Percentiles rank a stretch among this genome's conserved stretches.
Evolutionary conservation across 192 early-diverging fungal species (phyloP).

Genomic region (Coemansia erecta): DNA sequence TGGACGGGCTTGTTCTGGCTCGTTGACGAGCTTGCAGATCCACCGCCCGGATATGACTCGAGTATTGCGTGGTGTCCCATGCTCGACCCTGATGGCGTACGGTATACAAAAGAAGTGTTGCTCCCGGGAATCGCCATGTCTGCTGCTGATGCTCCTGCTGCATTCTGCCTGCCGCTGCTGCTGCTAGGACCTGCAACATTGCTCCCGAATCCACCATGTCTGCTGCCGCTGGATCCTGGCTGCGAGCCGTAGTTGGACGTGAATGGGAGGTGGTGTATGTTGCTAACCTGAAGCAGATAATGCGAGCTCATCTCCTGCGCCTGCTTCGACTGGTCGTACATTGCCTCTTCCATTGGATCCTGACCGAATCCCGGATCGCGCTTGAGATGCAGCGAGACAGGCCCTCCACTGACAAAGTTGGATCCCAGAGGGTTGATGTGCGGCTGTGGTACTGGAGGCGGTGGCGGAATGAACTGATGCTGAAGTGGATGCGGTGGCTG

Average conservation of each 20-base stretch:
- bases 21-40: conserved; percentile 8
- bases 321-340: conserved; percentile 47
- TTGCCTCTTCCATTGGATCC: conserved; percentile 26
- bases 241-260: conserved; percentile 3
- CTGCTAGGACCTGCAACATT: conserved; percentile 19
- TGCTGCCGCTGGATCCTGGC: conserved; percentile 17
- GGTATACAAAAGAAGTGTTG: conserved; percentile 7
- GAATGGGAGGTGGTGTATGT: conserved; percentile 25
- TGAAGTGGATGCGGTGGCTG: conserved; percentile 12
- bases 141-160: background rate
- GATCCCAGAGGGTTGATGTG: conserved; percentile 44
- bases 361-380: conserved; percentile 50
- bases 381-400: conserved; percentile 47
- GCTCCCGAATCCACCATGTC: background rate
- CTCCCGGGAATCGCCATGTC: conserved; percentile 14
- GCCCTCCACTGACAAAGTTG: conserved; percentile 26
- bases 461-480: conserved; percentile 14
- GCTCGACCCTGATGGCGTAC: conserved; percentile 39
- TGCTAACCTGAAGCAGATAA: conserved; percentile 43
- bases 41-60: background rate
- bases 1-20: background rate
- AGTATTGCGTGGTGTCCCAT: conserved; percentile 6
- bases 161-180: background rate
- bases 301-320: conserved; percentile 43
- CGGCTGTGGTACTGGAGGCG: conserved; percentile 12